These are phyloP conservation scores for Ampelocalamus luodianensis DNA, from an alignment of 176 grass and related monocot species.

Conservation along the genomic window DNA sequence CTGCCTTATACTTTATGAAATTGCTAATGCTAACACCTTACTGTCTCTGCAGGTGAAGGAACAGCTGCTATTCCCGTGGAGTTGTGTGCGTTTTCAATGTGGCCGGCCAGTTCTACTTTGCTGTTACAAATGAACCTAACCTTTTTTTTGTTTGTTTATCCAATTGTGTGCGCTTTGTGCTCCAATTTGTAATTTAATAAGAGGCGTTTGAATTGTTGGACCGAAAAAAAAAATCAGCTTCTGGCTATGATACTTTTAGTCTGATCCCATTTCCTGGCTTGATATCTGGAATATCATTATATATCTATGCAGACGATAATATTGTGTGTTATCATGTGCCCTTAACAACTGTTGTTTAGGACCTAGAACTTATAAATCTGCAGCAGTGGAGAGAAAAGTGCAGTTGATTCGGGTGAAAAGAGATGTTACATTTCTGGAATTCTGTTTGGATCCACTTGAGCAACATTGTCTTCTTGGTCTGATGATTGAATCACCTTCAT, in stretches of 20 bases:
- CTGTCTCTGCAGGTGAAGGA: constrained; percentile 31
- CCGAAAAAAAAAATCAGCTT: not conserved
- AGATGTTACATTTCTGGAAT: not conserved
- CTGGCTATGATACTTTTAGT: not conserved
- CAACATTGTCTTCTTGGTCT: not conserved
- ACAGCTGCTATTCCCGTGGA: not conserved
- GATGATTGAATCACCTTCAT: not conserved
- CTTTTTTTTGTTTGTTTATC: constrained; percentile 2
- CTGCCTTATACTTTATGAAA: not conserved
- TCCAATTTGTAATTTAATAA: constrained; percentile 42
- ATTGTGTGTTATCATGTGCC: not conserved
- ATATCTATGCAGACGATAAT: not conserved
- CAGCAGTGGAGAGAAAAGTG: not conserved
- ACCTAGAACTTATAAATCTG: not conserved
- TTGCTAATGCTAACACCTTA: not conserved
- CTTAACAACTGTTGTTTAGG: not conserved
- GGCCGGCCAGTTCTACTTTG: not conserved
- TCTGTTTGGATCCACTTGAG: not conserved
- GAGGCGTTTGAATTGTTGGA: constrained; percentile 38
- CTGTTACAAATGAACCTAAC: constrained; percentile 20
- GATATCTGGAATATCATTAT: not conserved
- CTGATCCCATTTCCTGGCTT: not conserved
- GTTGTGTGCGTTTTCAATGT: not conserved
- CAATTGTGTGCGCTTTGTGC: not conserved
- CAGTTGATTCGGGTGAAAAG: not conserved